Base-by-base conservation (phyloP, 192 early-diverging fungal species). In the Pecoramyces ruminantium region DNA sequence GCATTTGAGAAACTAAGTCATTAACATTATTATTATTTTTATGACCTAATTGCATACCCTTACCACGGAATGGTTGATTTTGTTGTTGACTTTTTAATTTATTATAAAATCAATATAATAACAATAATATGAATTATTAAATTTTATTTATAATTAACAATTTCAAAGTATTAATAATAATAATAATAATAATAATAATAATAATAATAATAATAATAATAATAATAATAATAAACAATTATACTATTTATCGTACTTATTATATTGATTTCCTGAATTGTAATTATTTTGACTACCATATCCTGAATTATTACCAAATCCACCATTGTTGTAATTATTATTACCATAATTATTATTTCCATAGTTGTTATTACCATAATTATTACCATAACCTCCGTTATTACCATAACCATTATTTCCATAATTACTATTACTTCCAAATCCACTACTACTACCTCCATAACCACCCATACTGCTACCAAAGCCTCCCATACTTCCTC, bases 351-450 rank as follows among this genome's bases (percentile, higher is more conserved):
- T 39, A 51, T 85, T 84, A 11, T 84, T 83, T 58, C 88, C 86
- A 77, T 87, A 84, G 80, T 84, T 83, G 27, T 83, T 81, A 18
- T 88, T 84, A 1, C 87, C 88, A 17, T 27, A 21, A 17, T 79
- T 79, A 27, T 83, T 83, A 29, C 85, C 81, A 81, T 88, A 86
- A 15, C 89, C 85, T 79, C 87, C 85, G 39, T 87, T 85, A 12
- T 89, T 90, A 6, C 86, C 84, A 79, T 82, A 82, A 39, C 84
- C 86, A 29, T 83, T 84, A 51, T 78, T 79, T 34, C 83, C 82
- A 77, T 78, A 78, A 51, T 84, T 87, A 27, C 85, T 86, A 5
- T 89, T 87, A 78, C 89, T 84, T 13, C 79, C 79, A 78, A 25
- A 14, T 4, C 58, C 16, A 21, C 17, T 51, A 21, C 18, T 16